A percentile compares a stretch with the other conserved stretches of the same genome.
Evolutionary conservation across 768 basidiomycete genomes (phyloP).

Genomic region (Cyathus striatus): DNA sequence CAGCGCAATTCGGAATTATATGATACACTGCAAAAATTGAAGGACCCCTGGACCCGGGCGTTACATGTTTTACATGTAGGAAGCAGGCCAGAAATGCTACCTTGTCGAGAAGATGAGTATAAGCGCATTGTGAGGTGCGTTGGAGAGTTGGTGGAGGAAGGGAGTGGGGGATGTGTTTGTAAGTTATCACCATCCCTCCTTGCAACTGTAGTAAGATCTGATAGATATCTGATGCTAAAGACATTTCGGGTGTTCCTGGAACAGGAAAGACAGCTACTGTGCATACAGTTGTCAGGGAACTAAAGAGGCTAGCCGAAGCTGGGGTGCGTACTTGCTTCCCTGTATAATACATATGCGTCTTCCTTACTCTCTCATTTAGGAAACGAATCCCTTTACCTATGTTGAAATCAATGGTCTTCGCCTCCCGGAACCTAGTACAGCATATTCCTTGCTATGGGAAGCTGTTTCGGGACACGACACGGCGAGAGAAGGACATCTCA

Average conservation of each 20-base stretch:
- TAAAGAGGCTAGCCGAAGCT: slow-evolving; percentile 83
- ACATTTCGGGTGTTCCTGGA: slow-evolving; percentile 98
- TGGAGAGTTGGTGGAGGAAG: slow-evolving; percentile 84
- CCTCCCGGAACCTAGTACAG: slow-evolving; percentile 88
- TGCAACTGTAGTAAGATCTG: too few relatives aligned
- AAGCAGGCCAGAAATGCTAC: slow-evolving; percentile 82
- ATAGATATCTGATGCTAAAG: too few relatives aligned
- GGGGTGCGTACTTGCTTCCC: slow-evolving; percentile 42
- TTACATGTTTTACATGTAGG: slow-evolving; percentile 93
- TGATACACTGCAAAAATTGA: slow-evolving; percentile 49
- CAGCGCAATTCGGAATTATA: slow-evolving; percentile 22
- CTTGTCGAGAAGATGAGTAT: slow-evolving; percentile 87
- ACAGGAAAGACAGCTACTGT: slow-evolving; percentile 99
- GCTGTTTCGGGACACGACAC: slow-evolving; percentile 80
- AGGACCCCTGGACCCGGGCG: slow-evolving; percentile 80
- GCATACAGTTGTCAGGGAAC: slow-evolving; percentile 84
- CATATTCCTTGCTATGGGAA: slow-evolving; percentile 91
- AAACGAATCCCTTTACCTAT: slow-evolving; percentile 91
- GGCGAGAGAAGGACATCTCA: slow-evolving; percentile 54
- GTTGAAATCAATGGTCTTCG: slow-evolving; percentile 97
- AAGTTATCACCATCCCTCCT: slow-evolving; percentile 28
- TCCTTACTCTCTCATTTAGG: slow-evolving; percentile 60
- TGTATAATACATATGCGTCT: not conserved
- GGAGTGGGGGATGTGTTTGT: slow-evolving; percentile 96
- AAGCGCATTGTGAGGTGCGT: slow-evolving; percentile 68